Evolutionary conservation across 768 basidiomycete genomes (phyloP).

Genomic region (Phylloporus rhodoxanthus): DNA sequence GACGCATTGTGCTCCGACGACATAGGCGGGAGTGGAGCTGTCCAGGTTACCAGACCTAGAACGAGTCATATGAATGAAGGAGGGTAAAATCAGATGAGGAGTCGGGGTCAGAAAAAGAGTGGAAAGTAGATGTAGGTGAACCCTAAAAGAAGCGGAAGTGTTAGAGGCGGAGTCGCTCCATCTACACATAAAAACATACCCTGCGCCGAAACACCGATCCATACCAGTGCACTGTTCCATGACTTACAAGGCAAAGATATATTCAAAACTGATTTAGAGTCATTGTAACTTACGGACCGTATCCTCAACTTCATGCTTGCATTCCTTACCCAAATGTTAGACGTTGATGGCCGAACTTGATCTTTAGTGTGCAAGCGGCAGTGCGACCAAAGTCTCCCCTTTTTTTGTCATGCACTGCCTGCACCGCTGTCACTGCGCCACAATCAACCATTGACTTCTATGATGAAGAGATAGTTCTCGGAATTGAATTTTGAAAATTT

Average conservation of each 20-base stretch:
- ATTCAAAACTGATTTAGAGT: neutral
- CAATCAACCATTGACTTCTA: neutral
- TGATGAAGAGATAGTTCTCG: neutral
- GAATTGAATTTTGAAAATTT: neutral
- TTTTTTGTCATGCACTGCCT: neutral
- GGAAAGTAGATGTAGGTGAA: neutral
- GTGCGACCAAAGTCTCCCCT: too few species aligned
- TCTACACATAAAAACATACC: slow-evolving; percentile 7
- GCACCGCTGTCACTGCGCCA: neutral
- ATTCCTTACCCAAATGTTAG: neutral
- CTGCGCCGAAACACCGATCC: neutral
- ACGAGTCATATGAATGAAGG: slow-evolving; percentile 1
- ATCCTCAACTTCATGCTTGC: neutral
- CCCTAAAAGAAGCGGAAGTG: neutral
- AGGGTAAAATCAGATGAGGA: neutral
- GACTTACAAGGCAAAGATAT: neutral
- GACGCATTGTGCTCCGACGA: slow-evolving; percentile 16
- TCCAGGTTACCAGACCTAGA: neutral
- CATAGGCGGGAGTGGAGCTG: slow-evolving; percentile 5
- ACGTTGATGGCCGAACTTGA: slow-evolving; percentile 2
- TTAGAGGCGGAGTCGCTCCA: slow-evolving; percentile 7
- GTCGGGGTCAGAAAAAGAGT: neutral
- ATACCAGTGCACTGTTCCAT: slow-evolving; percentile 8
- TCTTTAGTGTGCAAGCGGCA: neutral
- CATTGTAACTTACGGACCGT: neutral